Percentiles rank a stretch among this genome's conserved stretches.
phyloP scores from a whole-genome alignment of 768 basidiomycete species.

The Plicaturopsis crispa region DNA sequence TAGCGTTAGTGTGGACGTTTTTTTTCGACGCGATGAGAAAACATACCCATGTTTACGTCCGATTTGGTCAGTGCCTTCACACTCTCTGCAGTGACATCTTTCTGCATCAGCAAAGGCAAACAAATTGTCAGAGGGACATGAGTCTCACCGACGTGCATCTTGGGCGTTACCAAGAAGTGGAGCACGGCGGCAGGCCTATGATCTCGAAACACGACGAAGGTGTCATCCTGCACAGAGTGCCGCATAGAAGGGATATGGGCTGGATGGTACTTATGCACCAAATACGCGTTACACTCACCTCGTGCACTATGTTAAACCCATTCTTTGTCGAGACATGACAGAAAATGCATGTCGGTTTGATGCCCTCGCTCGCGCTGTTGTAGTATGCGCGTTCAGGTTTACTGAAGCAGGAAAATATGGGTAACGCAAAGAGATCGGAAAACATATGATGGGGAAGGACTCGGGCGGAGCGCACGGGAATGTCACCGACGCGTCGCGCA shows the following conservation, averaged over 20 bases:
- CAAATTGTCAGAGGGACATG: neutral
- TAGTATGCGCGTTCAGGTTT: neutral
- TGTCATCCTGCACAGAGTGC: conserved; percentile 27
- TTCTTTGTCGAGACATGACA: conserved; percentile 33
- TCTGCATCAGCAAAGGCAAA: conserved; percentile 2
- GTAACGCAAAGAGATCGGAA: neutral
- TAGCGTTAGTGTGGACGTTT: conserved; percentile 2
- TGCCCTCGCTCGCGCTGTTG: neutral
- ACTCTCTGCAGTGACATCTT: conserved; percentile 33
- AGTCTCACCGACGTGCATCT: conserved; percentile 39
- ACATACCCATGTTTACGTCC: conserved; percentile 44
- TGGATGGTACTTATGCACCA: no score
- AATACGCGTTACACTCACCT: conserved; percentile 25
- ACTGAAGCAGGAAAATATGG: neutral
- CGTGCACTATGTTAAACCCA: conserved; percentile 42
- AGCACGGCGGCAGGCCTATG: conserved; percentile 37
- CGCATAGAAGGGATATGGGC: neutral
- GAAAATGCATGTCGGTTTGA: conserved; percentile 27
- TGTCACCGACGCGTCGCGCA: neutral
- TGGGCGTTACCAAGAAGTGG: conserved; percentile 47
- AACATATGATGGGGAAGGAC: neutral
- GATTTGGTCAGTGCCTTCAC: conserved; percentile 36
- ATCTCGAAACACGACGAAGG: conserved; percentile 46
- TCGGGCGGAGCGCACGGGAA: neutral
- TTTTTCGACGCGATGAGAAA: conserved; percentile 15